Evolutionary conservation across 2,329 filamentous ascomycete species (phyloP).

Genomic region (Monilinia vaccinii-corymbosi): DNA sequence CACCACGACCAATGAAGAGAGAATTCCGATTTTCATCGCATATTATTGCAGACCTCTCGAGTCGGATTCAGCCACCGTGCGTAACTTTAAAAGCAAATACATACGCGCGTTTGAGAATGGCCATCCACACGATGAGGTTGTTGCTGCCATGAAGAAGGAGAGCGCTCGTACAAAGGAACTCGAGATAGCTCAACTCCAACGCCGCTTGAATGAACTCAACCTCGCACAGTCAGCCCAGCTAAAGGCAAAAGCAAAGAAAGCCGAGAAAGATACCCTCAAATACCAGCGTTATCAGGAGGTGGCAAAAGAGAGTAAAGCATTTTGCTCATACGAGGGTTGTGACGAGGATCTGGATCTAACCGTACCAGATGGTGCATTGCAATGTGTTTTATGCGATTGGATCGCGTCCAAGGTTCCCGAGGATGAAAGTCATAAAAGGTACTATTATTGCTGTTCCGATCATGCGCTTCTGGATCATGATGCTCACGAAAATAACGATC

Average conservation of each 20-base stretch:
- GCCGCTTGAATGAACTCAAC: conserved; percentile 21
- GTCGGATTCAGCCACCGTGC: conserved; percentile 17
- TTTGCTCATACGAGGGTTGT: conserved; percentile 20
- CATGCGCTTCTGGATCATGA: conserved; percentile 16
- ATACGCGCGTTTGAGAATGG: conserved; percentile 23
- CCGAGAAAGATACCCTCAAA: conserved; percentile 18
- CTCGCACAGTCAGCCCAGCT: conserved; percentile 26
- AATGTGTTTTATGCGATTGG: conserved; percentile 28
- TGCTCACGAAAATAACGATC: background rate
- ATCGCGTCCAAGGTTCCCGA: conserved; percentile 15
- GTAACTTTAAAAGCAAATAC: conserved; percentile 27
- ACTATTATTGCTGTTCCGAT: conserved; percentile 23
- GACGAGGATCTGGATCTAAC: conserved; percentile 19
- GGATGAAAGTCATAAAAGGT: conserved; percentile 13
- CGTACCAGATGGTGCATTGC: conserved; percentile 15
- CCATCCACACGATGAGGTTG: conserved; percentile 20
- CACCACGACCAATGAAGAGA: conserved; percentile 18
- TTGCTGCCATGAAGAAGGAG: conserved; percentile 23
- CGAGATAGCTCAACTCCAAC: conserved; percentile 15
- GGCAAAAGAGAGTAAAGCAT: conserved; percentile 8
- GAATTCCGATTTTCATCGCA: conserved; percentile 20
- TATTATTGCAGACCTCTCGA: conserved; percentile 22
- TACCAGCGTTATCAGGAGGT: conserved; percentile 14
- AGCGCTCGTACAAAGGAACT: conserved; percentile 14
- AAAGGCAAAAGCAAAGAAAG: conserved; percentile 24